Evolutionary conservation across 768 basidiomycete species (phyloP), one percentile per base, ranked within the genome.

Genomic region (Harrya chromipes): DNA sequence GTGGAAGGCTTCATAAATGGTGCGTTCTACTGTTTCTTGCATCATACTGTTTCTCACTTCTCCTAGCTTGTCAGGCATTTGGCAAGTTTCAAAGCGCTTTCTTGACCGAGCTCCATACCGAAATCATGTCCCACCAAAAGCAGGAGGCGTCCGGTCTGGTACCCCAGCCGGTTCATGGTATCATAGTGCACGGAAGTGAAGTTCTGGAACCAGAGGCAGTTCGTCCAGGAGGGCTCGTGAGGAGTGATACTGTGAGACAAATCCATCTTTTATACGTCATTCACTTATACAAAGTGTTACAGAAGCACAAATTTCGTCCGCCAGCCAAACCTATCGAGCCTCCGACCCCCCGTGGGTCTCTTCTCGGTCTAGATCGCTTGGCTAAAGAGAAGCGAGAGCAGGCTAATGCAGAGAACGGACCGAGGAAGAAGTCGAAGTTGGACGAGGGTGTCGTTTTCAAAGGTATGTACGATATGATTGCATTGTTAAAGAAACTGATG

Each of bases 351-450:
- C 76, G 90, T 40, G 70, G 80, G 0, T 97, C 94, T 6, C 60
- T 90, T 4, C 80, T 97, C 1, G 94, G 95, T 4, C 75, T 98
- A 6, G 94, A 99, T 63, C 79, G 79, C 21, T 76, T 98, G 3
- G 97, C 97, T 0, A 82, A 79, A 41, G 92, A 97, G 64, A 99
- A 97, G 70, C 75, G 92, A 46, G 82, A 79, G 1, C 82, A 81
- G 12, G 77, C 76, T 2, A 71, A 54, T 12, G 62, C 60, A 16
- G 68, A 74, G 40, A 73, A 74, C 54, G 79, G 65, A 4, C 70
- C 72, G 8, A 73, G 88, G 56, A 89, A 94, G 70, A 87, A 76
- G 56, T 75, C 77, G 2, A 79, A 81, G 47, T 47, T 84, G 31
- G 81, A 72, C 19, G 61, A 82, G 38, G 85, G 87, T 39, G 77